Percentiles rank a stretch among this genome's conserved stretches.
These are phyloP conservation scores for Prunus persica DNA, from an alignment of 306 rosid species.

Conservation along the genomic window DNA sequence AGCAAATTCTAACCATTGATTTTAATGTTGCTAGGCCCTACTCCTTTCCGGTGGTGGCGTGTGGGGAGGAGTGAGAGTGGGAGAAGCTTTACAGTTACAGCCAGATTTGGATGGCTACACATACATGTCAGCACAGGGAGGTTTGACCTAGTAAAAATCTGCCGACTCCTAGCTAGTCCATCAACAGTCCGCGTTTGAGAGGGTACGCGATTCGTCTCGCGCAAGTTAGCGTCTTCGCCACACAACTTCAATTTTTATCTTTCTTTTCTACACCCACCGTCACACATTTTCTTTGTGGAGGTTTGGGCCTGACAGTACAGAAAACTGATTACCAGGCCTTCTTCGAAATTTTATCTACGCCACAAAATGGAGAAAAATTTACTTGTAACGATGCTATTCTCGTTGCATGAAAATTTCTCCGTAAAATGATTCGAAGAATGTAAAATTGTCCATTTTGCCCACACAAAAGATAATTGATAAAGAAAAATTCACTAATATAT, in stretches of 20 bases:
- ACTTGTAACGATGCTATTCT: accelerated
- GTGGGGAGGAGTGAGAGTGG: constrained; percentile 10
- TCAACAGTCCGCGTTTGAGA: neutral
- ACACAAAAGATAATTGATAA: no score
- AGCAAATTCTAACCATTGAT: no score
- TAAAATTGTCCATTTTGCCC: no score
- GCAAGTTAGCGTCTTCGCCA: neutral
- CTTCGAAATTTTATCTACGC: neutral
- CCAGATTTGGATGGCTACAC: neutral
- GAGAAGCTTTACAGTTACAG: neutral
- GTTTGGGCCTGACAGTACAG: neutral
- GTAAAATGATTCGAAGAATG: accelerated
- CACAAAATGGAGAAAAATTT: no score
- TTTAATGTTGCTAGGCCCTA: no score
- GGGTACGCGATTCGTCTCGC: neutral
- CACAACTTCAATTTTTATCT: neutral
- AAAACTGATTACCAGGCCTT: neutral
- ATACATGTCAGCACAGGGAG: neutral
- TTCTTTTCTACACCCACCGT: neutral
- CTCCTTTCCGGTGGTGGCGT: neutral
- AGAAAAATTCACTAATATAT: no score
- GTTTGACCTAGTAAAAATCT: neutral
- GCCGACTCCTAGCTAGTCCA: neutral
- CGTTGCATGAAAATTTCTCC: no score
- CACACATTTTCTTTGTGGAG: neutral